These are phyloP conservation scores for Botrytis sinoallii DNA, from an alignment of 2,329 filamentous ascomycete species.

Conservation along the genomic window DNA sequence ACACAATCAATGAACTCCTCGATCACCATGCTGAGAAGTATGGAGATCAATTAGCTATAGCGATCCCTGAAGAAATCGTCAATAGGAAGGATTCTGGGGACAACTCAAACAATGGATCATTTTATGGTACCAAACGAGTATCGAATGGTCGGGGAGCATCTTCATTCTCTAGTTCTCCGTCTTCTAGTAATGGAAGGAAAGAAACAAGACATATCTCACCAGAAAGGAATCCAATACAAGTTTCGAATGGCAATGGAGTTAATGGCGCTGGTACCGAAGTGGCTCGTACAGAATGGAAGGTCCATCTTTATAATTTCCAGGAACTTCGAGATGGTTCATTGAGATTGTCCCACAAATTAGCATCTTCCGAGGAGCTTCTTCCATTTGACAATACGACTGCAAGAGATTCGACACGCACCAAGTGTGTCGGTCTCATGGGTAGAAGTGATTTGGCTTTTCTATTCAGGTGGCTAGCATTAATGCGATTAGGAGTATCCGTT, in stretches of 20 bases:
- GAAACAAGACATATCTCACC: not conserved
- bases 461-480: constrained; percentile 12
- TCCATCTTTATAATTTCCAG: not conserved
- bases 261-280: not conserved
- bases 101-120: not conserved
- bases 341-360: not conserved
- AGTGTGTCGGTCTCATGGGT: constrained; percentile 10
- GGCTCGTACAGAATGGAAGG: not conserved
- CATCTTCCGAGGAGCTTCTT: not conserved
- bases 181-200: not conserved
- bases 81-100: not conserved
- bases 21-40: constrained; percentile 32
- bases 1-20: constrained; percentile 50
- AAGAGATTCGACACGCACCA: not conserved
- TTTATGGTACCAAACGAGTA: not conserved
- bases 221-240: not conserved
- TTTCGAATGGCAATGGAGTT: not conserved
- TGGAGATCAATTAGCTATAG: constrained; percentile 2
- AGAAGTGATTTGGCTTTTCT: constrained; percentile 5
- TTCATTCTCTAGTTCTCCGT: not conserved
- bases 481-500: constrained; percentile 11
- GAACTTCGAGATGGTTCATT: not conserved
- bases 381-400: not conserved
- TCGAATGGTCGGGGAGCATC: not conserved
- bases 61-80: not conserved